Base-by-base conservation (phyloP, 1,284 basidiomycete genomes). In the Apiotrichum domesticum region DNA sequence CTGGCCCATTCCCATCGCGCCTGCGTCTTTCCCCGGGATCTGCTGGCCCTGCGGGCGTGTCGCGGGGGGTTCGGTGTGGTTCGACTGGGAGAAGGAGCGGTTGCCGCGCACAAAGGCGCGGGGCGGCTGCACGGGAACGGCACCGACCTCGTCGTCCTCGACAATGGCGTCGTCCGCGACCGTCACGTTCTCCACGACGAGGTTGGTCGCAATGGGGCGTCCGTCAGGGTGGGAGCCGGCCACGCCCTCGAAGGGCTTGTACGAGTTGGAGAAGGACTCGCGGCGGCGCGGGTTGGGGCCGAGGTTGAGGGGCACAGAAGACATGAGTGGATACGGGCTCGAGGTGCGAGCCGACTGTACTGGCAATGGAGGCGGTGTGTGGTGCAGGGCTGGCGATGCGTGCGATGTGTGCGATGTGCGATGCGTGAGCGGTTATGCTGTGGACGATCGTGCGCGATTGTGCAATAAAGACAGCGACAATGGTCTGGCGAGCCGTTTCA, bases 221-320 rank as follows among this genome's bases (percentile, higher is more conserved):
- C 29, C 29, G 32, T 50, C 39, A 15, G 8, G 29, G 9, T 35
- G 11, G 15, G 39, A 6, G 37, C 21, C 37, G 21, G 21, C n/a
- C 11, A 33, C 34, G 34, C 41, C 44, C 34, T 51, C 50, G 50
- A 35, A 51, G 14, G 42, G 50, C 42, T 43, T 44, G 50, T 51
- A 51, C n/a, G 34, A 21, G 50, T 35, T 51, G n/a, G 50, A 51
- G 34, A 51, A 51, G 34, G 50, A 51, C 2, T 51, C 42, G 42
- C 50, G 42, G 50, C 50, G 50, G 15, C 47, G 47, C n/a, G 47
- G 47, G 47, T 49, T 49, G 6, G 47, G 47, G 47, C 47, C 47
- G 47, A 49, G 35, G 47, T 49, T 49, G 35, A 40, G 47, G 4
- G 37, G n/a, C 6, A n/a, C 13, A 8, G 47, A 21, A 21, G 21